phyloP scores from a whole-genome alignment of 257 asterid genomes.

The Capsicum pubescens region DNA sequence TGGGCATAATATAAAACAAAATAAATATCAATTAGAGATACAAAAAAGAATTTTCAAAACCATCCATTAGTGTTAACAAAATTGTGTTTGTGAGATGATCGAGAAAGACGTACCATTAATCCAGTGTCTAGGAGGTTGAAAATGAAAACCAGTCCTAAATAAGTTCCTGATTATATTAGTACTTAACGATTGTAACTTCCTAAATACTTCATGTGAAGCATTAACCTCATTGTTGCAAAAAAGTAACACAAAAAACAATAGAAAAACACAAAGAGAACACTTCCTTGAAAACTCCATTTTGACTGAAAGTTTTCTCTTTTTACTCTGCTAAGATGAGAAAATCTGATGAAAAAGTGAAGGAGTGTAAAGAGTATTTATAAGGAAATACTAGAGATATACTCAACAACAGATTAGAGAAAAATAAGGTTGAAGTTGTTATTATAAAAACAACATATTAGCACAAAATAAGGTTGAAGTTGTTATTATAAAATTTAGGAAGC shows the following conservation, averaged over 20 bases:
- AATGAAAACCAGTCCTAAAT: constrained; percentile 61
- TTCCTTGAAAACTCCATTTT: neutral
- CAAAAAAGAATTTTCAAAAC: neutral
- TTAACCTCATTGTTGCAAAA: constrained; percentile 31
- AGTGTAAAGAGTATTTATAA: neutral
- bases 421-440: neutral
- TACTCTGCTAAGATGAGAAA: neutral
- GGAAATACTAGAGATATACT: neutral
- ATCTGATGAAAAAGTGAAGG: neutral
- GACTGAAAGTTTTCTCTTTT: neutral
- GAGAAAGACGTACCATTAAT: constrained; percentile 51
- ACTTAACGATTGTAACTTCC: constrained; percentile 31
- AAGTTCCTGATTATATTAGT: constrained; percentile 11
- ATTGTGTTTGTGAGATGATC: neutral
- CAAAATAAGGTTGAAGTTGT: neutral
- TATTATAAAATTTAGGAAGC: neutral
- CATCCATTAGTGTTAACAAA: too few relatives aligned
- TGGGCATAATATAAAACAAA: too few relatives aligned
- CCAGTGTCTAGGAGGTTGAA: constrained; percentile 65
- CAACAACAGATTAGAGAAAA: neutral
- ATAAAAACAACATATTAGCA: neutral
- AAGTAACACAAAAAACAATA: neutral
- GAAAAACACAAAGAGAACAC: neutral
- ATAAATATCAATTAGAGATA: too few relatives aligned
- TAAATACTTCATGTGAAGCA: constrained; percentile 51